Base-by-base conservation (phyloP, 1,139 yeast species). In the Geotrichum phurueaensis region DNA sequence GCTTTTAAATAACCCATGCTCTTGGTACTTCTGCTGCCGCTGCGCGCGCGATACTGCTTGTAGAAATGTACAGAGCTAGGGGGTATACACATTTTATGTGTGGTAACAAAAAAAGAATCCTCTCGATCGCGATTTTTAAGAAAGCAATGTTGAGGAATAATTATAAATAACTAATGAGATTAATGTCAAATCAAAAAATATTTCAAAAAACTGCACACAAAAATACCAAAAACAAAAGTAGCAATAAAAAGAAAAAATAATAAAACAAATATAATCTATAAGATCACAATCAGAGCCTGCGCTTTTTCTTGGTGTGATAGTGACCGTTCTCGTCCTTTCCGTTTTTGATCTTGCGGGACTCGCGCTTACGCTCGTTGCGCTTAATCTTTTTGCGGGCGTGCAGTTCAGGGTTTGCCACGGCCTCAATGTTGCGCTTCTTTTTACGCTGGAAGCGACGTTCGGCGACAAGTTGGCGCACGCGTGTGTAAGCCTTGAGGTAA, bases 381-480 rank as follows among this genome's bases (percentile, higher is more conserved):
- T 80, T 86, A 68, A 89, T 71, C 75, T 88, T 89, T 72, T 88
- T 83, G 68, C 81, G 82, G 3, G 97, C 96, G 27, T 89, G 86
- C 52, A 82, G 75, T 23, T 87, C 96, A 0, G 99, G 99, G 4
- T 89, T 88, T 15, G 81, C 81, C 3, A 92, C 80, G 1, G 92
- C 89, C 72, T 89, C 76, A 65, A 88, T 86, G 0, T 96, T 87
- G 62, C 92, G 80, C 70, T 85, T 86, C 0, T 88, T 81, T 69
- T 79, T 85, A 74, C 98, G 84, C 57, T 89, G 95, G 64, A 81
- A 81, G 69, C 98, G 83, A 72, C 90, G 81, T 36, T 78, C 78
- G 51, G 76, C 76, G 23, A 92, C 86, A 18, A 71, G 70, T 65
- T 80, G 84, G 69, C 84, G 84, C 18, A 90, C 96, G 59, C 77